Conservation (phyloP, 768 basidiomycete genomes). For the Terana coerulea region DNA sequence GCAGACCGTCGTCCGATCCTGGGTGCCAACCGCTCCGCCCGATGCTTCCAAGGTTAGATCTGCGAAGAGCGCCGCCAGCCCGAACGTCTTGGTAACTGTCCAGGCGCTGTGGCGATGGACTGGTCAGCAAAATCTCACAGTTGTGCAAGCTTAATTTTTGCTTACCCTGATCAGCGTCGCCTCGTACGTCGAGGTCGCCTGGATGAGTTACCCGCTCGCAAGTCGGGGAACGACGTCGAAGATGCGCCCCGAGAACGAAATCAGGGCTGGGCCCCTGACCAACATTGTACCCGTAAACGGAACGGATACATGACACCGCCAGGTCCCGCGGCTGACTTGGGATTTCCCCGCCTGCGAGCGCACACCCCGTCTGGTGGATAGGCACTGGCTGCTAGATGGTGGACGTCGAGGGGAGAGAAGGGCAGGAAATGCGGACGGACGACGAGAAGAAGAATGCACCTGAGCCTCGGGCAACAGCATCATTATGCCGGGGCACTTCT, state of each 20-base stretch:
- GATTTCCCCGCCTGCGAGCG: too few species aligned
- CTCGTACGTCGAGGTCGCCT: neutral
- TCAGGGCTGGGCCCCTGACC: conserved; percentile 4
- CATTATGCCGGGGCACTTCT: neutral
- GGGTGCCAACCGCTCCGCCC: too few species aligned
- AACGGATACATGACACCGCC: neutral
- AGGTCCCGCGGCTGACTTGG: neutral
- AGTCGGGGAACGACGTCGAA: neutral
- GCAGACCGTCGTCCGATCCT: too few species aligned
- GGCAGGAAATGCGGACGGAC: too few species aligned
- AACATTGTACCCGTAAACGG: neutral
- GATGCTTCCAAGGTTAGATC: too few species aligned
- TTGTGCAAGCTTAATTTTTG: neutral
- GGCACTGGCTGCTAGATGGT: too few species aligned
- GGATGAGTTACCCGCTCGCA: too few species aligned
- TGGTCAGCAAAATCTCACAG: neutral
- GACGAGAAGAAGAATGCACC: neutral
- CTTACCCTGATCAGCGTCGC: conserved; percentile 2
- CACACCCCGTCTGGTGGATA: too few species aligned
- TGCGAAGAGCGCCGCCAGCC: too few species aligned
- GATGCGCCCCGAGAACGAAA: neutral
- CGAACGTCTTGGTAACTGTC: too few species aligned
- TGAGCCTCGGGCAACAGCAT: neutral
- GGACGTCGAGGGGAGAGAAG: too few species aligned
- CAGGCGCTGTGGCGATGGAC: neutral